Evolutionary conservation across 768 basidiomycete species (phyloP).

Genomic region (Lentinula detonsa): DNA sequence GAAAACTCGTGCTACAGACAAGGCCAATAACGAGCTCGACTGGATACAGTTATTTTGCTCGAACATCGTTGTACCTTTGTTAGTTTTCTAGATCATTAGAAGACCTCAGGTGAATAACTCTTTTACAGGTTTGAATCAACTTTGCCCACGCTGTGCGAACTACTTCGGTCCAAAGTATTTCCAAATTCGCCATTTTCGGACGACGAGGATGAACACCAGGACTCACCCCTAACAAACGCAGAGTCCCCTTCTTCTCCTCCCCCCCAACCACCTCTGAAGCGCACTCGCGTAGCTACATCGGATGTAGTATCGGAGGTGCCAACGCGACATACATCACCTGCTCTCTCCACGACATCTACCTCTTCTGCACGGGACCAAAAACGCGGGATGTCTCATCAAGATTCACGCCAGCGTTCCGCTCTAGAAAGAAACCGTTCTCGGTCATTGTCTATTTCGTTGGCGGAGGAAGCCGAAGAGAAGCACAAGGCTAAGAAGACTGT

Average conservation of each 20-base stretch:
- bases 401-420: slow-evolving; percentile 1
- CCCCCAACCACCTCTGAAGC: not conserved
- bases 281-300: not conserved
- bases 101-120: no score
- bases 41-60: slow-evolving; percentile 75
- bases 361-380: not conserved
- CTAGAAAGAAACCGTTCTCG: slow-evolving; percentile 43
- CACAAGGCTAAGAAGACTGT: slow-evolving; percentile 28
- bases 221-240: not conserved
- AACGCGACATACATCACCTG: slow-evolving; percentile 8
- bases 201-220: slow-evolving; percentile 18
- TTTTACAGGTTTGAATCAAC: slow-evolving; percentile 44
- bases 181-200: slow-evolving; percentile 57
- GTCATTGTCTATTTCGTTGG: slow-evolving; percentile 65
- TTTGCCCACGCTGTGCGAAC: slow-evolving; percentile 47
- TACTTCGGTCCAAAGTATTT: slow-evolving; percentile 65
- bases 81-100: slow-evolving; percentile 15
- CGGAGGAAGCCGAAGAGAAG: slow-evolving; percentile 46
- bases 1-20: slow-evolving; percentile 9
- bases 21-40: slow-evolving; percentile 36
- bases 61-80: slow-evolving; percentile 62
- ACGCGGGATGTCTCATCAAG: not conserved
- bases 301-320: not conserved
- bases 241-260: not conserved
- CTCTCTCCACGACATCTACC: slow-evolving; percentile 5